phyloP scores from a whole-genome alignment of 441 rosid species.

The Hura crepitans region DNA sequence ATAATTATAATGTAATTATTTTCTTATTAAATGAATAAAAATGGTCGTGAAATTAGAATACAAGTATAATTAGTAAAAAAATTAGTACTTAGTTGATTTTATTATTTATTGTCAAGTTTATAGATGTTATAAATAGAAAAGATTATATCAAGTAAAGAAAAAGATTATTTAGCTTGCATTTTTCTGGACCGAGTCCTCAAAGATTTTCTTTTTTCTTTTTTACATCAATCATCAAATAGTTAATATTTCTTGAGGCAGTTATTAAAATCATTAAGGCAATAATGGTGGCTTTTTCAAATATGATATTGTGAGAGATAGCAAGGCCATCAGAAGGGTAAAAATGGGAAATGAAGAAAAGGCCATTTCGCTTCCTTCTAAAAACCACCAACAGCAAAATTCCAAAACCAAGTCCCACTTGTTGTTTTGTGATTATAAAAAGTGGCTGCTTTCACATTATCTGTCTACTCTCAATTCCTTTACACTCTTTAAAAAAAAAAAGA shows the following conservation, averaged over 20 bases:
- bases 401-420: conserved; percentile 28
- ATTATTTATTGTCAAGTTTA: too few relatives aligned
- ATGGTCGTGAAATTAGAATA: too few relatives aligned
- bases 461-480: conserved; percentile 29
- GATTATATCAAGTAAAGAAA: too few relatives aligned
- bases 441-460: conserved; percentile 20
- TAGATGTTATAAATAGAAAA: too few relatives aligned
- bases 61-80: too few relatives aligned
- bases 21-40: too few relatives aligned
- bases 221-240: too few relatives aligned
- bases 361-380: conserved; percentile 23
- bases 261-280: conserved; percentile 19
- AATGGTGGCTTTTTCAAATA: conserved; percentile 18
- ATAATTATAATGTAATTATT: too few relatives aligned
- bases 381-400: conserved; percentile 33
- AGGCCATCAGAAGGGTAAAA: conserved; percentile 19
- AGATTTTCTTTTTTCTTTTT: too few relatives aligned
- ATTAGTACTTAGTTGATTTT: too few relatives aligned
- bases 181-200: too few relatives aligned
- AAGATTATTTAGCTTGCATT: background rate
- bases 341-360: conserved; percentile 16
- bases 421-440: conserved; percentile 20
- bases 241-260: background rate
- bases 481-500: conserved; percentile 15
- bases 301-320: background rate